Percentiles rank a stretch among this genome's conserved stretches.
phyloP scores from a whole-genome alignment of 495 filamentous ascomycete genomes.

The Margaritispora aquatica region DNA sequence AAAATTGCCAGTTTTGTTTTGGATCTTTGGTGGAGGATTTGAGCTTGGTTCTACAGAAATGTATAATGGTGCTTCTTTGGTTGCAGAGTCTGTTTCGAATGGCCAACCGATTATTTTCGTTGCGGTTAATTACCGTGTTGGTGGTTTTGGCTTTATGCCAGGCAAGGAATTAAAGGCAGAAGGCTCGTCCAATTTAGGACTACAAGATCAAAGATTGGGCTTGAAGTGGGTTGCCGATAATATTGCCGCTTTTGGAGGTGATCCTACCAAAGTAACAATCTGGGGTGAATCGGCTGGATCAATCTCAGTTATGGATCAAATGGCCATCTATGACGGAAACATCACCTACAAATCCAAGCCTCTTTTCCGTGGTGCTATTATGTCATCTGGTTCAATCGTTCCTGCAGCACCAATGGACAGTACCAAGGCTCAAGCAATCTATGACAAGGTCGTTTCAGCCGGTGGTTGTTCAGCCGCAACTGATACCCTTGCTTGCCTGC shows the following conservation, averaged over 20 bases:
- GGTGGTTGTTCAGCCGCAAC: conserved; percentile 51
- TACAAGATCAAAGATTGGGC: conserved; percentile 37
- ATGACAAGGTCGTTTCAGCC: conserved; percentile 51
- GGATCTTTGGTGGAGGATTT: conserved; percentile 65
- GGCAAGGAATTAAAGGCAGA: conserved; percentile 60
- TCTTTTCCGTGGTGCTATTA: conserved; percentile 55
- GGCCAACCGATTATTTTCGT: conserved; percentile 59
- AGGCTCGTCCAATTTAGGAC: conserved; percentile 45
- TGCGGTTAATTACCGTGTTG: conserved; percentile 57
- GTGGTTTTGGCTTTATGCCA: conserved; percentile 54
- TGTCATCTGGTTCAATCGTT: conserved; percentile 62
- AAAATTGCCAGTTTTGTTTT: conserved; percentile 56
- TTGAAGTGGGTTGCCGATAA: conserved; percentile 45
- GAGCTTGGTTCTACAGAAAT: conserved; percentile 50
- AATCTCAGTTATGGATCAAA: conserved; percentile 67
- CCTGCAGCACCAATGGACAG: conserved; percentile 61
- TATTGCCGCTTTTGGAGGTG: conserved; percentile 36
- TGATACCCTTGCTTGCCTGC: conserved; percentile 59
- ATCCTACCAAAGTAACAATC: conserved; percentile 36
- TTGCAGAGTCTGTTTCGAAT: conserved; percentile 43
- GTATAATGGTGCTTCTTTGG: conserved; percentile 47
- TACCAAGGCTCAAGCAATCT: conserved; percentile 55
- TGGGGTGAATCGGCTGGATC: conserved; percentile 37
- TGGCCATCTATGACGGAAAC: conserved; percentile 61
- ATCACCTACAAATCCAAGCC: conserved; percentile 62